Evolutionary conservation across 352 stramenopile species (phyloP), one percentile per base, ranked within the genome.

Genomic region (Globisporangium viniferum): DNA sequence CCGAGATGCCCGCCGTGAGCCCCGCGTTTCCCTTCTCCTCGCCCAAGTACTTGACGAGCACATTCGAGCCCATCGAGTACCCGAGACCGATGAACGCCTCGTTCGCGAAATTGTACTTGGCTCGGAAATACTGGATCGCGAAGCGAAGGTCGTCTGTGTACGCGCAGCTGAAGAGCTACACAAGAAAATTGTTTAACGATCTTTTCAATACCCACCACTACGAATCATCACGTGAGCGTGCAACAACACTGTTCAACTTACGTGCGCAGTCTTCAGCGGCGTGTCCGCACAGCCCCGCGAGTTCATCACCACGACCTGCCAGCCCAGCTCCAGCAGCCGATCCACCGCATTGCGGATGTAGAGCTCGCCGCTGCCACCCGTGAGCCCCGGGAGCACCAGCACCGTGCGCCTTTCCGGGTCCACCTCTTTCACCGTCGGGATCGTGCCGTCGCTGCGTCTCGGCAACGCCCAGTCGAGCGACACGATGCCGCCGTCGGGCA

Each of bases 41-140:
- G 0, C 86, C 86, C 8, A 94, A 61, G 74, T 88, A 94, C 71
- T 94, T 94, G 51, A 90, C 79, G 53, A 94, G 69, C 15, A 92
- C 77, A 66, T 94, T 94, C 18, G 82, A 82, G 31, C 86, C 86
- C 75, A 92, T 89, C 33, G 82, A 94, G 64, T 90, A 94, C 1
- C 86, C 86, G 14, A 88, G 74, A 3, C 67, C 85, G 5, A 94
- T 66, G 67, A 90, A 83, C 5, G 75, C 65, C 53, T 87, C 71
- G 5, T 60, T 14, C 22, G 22, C 6, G 55, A 92, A 92, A 14
- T 78, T 67, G 70, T 88, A 89, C 55, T 69, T 75, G 1, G 63
- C 58, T 8, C 56, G 35, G 22, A 94, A 67, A n/a, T 76, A 66
- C 46, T 79, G 62, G 44, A 84, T 39, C 12, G 90, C 80, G 54